Evolutionary conservation across 495 filamentous ascomycete species (phyloP), one percentile per base, ranked within the genome.

Genomic region (Peziza echinospora): DNA sequence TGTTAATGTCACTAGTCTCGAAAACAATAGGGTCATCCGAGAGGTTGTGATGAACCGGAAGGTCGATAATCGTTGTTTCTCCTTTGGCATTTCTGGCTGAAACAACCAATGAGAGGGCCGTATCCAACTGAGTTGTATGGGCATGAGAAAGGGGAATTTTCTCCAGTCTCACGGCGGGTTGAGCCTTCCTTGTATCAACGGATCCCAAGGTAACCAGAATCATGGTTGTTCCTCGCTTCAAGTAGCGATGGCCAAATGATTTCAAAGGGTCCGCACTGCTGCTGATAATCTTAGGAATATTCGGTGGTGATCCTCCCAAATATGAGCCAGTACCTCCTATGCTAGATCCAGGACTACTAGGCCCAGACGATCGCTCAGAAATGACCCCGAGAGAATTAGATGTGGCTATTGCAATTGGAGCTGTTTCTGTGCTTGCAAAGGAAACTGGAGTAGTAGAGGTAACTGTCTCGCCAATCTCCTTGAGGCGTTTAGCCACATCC

Each of bases 211-310:
- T 93, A 52, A 97, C 84, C 45, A 94, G 70, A 41, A 97, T 73
- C 69, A 96, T 79, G 49, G 79, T 78, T 53, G 87, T 77, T 42
- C 86, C 75, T 34, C 48, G 44, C 30, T 75, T 89, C 45, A 97
- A 77, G 64, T 94, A 97, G 43, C 87, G 72, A 65, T 96, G 89
- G 47, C 89, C 89, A 65, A 93, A 97, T 19, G 84, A 80, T 62
- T 96, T 96, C 49, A 94, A 72, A 40, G 84, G 78, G 42, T 91
- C 82, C 21, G 73, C 58, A 17, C 19, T 37, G 10, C 63, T 59
- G 41, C 72, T 65, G 13, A 37, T 13, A 0, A 37, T 37, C 6
- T 37, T 37, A 2, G 30, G 30, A 6, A 37, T 22, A 52, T 24
- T 8, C 13, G 30, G 30, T 13, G 30, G 30, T 37, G 30, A 37